A percentile compares a stretch with the other conserved stretches of the same genome.
Conservation (phyloP, 2,329 filamentous ascomycete genomes). For the Cladosporium sp. region DNA sequence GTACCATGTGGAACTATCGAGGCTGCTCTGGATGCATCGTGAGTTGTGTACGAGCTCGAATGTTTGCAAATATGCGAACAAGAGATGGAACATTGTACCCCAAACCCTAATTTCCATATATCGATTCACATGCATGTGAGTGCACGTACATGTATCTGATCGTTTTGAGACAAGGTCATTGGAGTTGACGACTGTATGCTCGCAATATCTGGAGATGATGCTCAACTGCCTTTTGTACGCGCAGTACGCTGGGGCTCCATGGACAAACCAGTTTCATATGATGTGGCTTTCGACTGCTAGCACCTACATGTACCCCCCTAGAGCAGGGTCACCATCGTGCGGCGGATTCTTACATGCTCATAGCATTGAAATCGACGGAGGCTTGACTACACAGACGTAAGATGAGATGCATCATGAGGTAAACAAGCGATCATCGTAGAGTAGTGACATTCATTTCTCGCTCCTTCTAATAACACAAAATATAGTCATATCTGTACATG, state of each 20-base stretch:
- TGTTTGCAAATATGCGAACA: neutral
- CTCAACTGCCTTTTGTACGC: too few relatives aligned
- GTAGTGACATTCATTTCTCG: conserved; percentile 17
- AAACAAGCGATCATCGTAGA: neutral
- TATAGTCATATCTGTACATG: conserved; percentile 16
- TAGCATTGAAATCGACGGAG: neutral
- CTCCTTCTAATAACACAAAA: conserved; percentile 13
- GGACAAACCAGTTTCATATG: too few relatives aligned
- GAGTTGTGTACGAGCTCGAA: neutral
- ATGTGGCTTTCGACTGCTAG: neutral
- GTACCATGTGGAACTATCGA: neutral
- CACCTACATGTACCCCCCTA: too few relatives aligned
- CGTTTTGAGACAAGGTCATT: too few relatives aligned
- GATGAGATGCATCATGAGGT: too few relatives aligned
- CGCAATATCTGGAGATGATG: too few relatives aligned
- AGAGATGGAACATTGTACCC: neutral
- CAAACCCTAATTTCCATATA: neutral
- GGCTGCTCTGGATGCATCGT: neutral
- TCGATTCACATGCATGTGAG: too few relatives aligned
- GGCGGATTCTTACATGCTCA: neutral
- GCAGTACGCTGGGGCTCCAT: too few relatives aligned
- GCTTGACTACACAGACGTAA: too few relatives aligned
- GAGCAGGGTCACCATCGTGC: too few relatives aligned
- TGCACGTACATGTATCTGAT: too few relatives aligned
- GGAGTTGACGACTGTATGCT: too few relatives aligned